A percentile compares a stretch with the other conserved stretches of the same genome.
phyloP scores from a whole-genome alignment of 495 filamentous ascomycete genomes.

The Trypethelium eluteriae region DNA sequence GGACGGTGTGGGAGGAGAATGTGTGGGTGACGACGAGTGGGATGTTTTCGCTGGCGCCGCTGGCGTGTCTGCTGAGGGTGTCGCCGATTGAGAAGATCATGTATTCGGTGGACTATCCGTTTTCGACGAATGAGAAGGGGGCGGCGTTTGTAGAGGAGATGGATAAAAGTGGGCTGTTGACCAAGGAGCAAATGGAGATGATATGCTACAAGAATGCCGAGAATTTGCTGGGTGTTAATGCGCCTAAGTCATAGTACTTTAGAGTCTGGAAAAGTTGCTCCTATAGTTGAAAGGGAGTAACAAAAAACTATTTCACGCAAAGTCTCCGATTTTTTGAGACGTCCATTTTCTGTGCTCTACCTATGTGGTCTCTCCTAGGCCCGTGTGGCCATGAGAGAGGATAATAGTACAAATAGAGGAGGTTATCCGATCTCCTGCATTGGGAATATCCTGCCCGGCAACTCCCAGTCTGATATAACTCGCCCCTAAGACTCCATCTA shows the following conservation, averaged over 20 bases:
- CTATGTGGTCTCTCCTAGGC: no score
- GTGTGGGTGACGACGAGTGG: conserved; percentile 24
- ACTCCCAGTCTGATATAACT: no score
- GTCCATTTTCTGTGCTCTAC: no score
- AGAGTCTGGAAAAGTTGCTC: neutral
- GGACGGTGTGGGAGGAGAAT: conserved; percentile 19
- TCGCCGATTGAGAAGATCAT: conserved; percentile 16
- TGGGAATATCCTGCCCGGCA: no score
- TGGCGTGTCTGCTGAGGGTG: conserved; percentile 16
- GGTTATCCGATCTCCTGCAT: no score
- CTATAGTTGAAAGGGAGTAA: no score
- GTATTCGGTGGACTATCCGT: conserved; percentile 23
- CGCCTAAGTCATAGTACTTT: neutral
- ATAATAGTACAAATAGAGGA: no score
- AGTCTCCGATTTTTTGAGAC: no score
- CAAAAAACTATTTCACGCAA: no score
- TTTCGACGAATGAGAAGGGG: conserved; percentile 12
- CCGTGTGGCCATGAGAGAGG: no score
- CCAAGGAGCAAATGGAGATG: conserved; percentile 16
- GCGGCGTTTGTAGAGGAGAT: conserved; percentile 19
- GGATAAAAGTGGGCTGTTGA: conserved; percentile 13
- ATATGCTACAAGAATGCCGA: conserved; percentile 21
- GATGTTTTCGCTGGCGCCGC: conserved; percentile 16
- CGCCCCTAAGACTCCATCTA: no score
- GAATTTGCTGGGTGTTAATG: conserved; percentile 16